A percentile compares a stretch with the other conserved stretches of the same genome.
Conservation (phyloP, 495 filamentous ascomycete genomes). For the Daldinia decipiens region DNA sequence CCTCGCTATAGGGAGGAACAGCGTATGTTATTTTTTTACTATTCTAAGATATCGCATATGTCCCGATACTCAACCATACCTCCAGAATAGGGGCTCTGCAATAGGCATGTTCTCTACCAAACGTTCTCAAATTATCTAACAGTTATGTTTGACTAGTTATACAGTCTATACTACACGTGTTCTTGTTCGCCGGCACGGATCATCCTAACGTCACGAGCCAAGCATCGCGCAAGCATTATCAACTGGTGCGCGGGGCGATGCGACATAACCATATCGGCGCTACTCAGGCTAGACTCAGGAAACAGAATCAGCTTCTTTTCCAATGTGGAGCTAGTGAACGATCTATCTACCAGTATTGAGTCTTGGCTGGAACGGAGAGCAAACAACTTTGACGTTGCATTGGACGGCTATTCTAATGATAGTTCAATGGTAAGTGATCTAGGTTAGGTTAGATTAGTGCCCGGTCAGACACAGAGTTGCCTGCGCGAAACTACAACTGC, state of each 20-base stretch:
- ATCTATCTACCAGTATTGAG: background rate
- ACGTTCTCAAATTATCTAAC: background rate
- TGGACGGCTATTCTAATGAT: conserved; percentile 3
- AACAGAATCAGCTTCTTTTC: background rate
- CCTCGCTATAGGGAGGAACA: background rate
- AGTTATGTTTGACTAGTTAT: too few species aligned
- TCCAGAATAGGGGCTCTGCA: background rate
- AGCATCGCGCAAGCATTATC: background rate
- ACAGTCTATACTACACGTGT: background rate
- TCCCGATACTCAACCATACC: background rate
- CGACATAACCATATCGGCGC: conserved; percentile 4
- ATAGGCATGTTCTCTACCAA: too few species aligned
- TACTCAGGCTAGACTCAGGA: background rate
- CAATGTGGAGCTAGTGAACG: background rate
- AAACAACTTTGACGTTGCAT: conserved; percentile 16
- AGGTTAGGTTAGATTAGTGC: conserved; percentile 11
- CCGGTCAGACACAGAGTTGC: background rate
- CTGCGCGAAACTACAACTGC: background rate
- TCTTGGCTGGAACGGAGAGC: conserved; percentile 2
- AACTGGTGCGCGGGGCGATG: background rate
- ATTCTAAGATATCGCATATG: background rate
- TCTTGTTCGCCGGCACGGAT: background rate
- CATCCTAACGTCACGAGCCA: background rate
- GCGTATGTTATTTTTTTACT: background rate
- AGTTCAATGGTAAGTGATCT: conserved; percentile 8